These are phyloP conservation scores for Solanum ahanhuiri DNA, from an alignment of 257 asterid genomes.

Conservation along the genomic window DNA sequence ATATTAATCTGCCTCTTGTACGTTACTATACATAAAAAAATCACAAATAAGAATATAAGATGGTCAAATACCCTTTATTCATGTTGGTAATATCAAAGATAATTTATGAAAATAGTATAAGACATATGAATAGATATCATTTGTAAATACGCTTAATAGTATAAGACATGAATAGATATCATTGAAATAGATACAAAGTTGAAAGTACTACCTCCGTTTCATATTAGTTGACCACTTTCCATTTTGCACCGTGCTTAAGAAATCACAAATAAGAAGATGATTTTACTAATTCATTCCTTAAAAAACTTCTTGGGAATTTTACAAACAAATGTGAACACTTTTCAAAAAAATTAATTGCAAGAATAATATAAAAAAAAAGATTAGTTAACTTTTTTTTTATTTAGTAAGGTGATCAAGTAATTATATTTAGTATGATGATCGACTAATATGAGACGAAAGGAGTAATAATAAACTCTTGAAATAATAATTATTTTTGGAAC, in stretches of 20 bases:
- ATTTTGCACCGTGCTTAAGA: not conserved
- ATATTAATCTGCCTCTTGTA: not conserved
- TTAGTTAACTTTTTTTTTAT: too few relatives aligned
- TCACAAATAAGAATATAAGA: not conserved
- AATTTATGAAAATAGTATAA: not conserved
- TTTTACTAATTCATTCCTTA: not conserved
- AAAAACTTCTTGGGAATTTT: not conserved
- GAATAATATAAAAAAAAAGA: not conserved
- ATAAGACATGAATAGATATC: not conserved
- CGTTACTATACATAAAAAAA: not conserved
- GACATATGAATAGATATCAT: too few relatives aligned
- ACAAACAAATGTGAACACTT: not conserved
- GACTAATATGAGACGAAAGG: not conserved
- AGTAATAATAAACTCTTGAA: not conserved
- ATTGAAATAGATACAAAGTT: too few relatives aligned
- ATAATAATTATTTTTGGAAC: too few relatives aligned
- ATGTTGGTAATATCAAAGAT: not conserved
- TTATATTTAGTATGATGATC: too few relatives aligned
- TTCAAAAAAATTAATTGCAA: not conserved
- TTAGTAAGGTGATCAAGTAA: too few relatives aligned
- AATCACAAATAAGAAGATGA: not conserved
- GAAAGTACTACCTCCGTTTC: not conserved
- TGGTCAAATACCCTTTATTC: not conserved
- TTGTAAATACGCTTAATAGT: too few relatives aligned
- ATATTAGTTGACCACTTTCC: not conserved